These are phyloP conservation scores for Epithele typhae DNA, from an alignment of 768 basidiomycete species.

Conservation along the genomic window DNA sequence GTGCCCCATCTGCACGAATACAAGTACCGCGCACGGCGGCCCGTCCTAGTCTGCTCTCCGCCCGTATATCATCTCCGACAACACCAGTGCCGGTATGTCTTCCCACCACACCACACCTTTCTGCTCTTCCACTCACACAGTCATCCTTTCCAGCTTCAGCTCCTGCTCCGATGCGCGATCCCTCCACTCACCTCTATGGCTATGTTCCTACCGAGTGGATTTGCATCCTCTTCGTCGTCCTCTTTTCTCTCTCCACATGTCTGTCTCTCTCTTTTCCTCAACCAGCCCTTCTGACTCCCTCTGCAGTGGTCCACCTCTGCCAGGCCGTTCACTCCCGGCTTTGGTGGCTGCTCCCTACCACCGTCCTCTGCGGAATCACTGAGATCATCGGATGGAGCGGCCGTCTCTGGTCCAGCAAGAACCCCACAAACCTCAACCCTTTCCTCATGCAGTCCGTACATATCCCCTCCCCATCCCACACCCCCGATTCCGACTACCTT, in stretches of 20 bases:
- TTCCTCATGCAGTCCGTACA: constrained; percentile 38
- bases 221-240: constrained; percentile 31
- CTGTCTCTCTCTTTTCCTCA: background rate
- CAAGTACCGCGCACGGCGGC: too few species aligned
- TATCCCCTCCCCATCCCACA: background rate
- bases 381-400: constrained; percentile 38
- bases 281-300: background rate
- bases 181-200: constrained; percentile 22
- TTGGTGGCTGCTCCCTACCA: constrained; percentile 34
- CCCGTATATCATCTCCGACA: too few species aligned
- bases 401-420: constrained; percentile 29
- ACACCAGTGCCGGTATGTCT: too few species aligned
- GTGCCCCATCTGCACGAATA: too few species aligned
- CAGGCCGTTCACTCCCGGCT: constrained; percentile 27
- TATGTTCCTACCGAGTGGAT: constrained; percentile 36
- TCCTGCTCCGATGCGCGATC: background rate
- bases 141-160: background rate
- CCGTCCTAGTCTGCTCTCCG: too few species aligned
- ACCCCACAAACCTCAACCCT: constrained; percentile 21
- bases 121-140: background rate
- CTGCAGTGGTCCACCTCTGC: constrained; percentile 18
- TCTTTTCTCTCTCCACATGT: constrained; percentile 29
- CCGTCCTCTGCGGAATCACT: constrained; percentile 26
- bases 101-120: background rate
- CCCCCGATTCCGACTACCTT: background rate